Evolutionary conservation across 345 rosid genomes (phyloP), one percentile per base, ranked within the genome.

Genomic region (Pistacia atlantica): DNA sequence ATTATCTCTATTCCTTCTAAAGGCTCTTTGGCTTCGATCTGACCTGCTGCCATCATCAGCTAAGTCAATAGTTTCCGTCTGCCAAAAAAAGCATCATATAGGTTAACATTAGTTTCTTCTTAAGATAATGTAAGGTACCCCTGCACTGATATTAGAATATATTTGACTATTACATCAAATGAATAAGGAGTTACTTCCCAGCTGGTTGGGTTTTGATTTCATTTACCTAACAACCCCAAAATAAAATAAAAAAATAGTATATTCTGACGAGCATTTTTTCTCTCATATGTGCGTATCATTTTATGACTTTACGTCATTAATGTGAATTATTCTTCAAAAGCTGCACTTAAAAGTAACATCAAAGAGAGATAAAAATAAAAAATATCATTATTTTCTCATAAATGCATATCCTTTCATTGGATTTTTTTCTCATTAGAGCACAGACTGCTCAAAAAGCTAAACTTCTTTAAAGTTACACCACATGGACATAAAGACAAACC

Each of bases 41-140:
- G 84, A 82, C 81, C 80, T 88, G 77, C 88, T 88, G 46, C 79
- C 77, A 63, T 82, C 84, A 28, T 91, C 93, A 65, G 95, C 72
- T 75, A 93, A 86, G 78, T 93, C 97, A 68, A 96, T 85, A 13
- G 92, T 90, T 82, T 96, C 99, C 20, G 97, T 93, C 99, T 96
- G 91, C 80, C 70, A 54, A 59, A 75, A 62, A 31, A 46, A 67
- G 3, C 17, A 17, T 46, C 46, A 69, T 58, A 35, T 22, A 55
- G 31, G 68, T 10, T 68, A 69, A 59, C 49, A 31, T 14, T 4
- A 60, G 60, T 74, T 64, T 22, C 57, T 33, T 31, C 67, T 16
- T n/a, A 18, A 61, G 56, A 14, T 9, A 14, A 59, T 25, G 48
- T 58, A 59, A 58, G 66, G 28, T 57, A 59, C 4, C 10, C 28